A percentile compares a stretch with the other conserved stretches of the same genome.
Evolutionary conservation across 1,284 basidiomycete species (phyloP).

Genomic region (Gymnopus androsaceus): DNA sequence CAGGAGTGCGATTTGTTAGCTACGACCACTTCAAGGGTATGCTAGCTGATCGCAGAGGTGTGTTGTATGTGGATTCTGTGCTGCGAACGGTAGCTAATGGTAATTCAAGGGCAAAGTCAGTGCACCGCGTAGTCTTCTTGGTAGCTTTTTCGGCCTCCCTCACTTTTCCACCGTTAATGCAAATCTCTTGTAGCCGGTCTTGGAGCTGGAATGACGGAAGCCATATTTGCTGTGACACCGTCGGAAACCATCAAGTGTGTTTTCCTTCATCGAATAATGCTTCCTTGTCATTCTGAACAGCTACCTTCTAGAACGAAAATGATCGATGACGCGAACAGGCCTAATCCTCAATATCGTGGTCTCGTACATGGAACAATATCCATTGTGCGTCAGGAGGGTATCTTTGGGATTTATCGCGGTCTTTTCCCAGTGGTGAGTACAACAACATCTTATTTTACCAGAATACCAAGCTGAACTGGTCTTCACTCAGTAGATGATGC

Average conservation of each 20-base stretch:
- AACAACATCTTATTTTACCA: not conserved
- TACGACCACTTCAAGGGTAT: conserved; percentile 92
- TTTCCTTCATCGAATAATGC: conserved; percentile 25
- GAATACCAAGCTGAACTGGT: not conserved
- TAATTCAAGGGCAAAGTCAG: conserved; percentile 82
- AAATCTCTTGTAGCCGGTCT: conserved; percentile 72
- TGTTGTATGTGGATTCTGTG: conserved; percentile 23
- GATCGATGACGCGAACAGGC: conserved; percentile 90
- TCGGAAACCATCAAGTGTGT: conserved; percentile 97
- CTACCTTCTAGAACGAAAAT: conserved; percentile 83
- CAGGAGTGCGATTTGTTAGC: conserved; percentile 91
- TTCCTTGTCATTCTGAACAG: not conserved
- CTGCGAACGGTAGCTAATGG: conserved; percentile 6
- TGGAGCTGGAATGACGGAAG: conserved; percentile 94
- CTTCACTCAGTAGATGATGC: conserved; percentile 75
- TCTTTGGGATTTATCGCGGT: conserved; percentile 86
- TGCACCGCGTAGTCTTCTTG: conserved; percentile 80
- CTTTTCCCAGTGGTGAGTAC: conserved; percentile 86
- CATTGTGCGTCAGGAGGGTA: conserved; percentile 86
- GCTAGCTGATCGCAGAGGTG: conserved; percentile 83
- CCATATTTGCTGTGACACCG: conserved; percentile 93
- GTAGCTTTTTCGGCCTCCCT: conserved; percentile 38
- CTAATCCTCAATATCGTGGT: conserved; percentile 86
- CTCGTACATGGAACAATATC: conserved; percentile 82
- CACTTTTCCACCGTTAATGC: not conserved